Percentiles rank a stretch among this genome's conserved stretches.
Conservation (phyloP, 1,284 basidiomycete genomes). For the Rhodotorula sp. region DNA sequence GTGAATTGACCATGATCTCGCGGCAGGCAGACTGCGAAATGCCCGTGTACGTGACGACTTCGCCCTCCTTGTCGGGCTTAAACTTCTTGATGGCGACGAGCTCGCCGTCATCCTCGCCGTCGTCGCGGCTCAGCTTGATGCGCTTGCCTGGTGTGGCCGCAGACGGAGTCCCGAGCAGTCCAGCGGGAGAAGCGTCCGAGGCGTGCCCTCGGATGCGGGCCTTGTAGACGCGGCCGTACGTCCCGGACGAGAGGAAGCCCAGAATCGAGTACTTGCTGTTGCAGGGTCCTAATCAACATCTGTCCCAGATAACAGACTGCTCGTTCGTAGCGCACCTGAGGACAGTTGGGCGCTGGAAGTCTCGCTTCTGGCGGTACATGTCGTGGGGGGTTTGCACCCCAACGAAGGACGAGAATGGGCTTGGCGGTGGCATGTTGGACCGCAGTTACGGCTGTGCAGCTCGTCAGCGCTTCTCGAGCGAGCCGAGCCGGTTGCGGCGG, state of each 20-base stretch:
- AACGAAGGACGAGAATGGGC: neutral
- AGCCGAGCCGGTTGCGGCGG: too few species aligned
- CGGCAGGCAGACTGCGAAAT: conserved; percentile 96
- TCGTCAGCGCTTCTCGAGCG: too few species aligned
- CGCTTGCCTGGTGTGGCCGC: conserved; percentile 37
- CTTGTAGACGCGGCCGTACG: conserved; percentile 98
- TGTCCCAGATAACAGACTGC: too few species aligned
- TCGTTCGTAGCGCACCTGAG: conserved; percentile 17
- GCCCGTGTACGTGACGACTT: conserved; percentile 85
- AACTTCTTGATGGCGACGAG: conserved; percentile 99
- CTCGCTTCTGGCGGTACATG: conserved; percentile 35
- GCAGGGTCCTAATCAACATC: too few species aligned
- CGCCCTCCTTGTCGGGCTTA: conserved; percentile 98
- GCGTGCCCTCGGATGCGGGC: conserved; percentile 59
- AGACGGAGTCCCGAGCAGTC: conserved; percentile 37
- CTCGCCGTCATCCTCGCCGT: conserved; percentile 59
- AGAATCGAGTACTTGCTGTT: conserved; percentile 70
- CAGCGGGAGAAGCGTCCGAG: conserved; percentile 34
- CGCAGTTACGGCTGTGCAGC: too few species aligned
- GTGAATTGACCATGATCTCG: conserved; percentile 83
- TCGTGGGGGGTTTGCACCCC: conserved; percentile 20
- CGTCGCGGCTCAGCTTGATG: conserved; percentile 56
- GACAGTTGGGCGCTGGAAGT: conserved; percentile 42
- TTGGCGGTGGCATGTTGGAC: conserved; percentile 3
- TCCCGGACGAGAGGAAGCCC: conserved; percentile 97